Base-by-base conservation (phyloP, 148 eudicot species). In the Salicornia ramosissima region DNA sequence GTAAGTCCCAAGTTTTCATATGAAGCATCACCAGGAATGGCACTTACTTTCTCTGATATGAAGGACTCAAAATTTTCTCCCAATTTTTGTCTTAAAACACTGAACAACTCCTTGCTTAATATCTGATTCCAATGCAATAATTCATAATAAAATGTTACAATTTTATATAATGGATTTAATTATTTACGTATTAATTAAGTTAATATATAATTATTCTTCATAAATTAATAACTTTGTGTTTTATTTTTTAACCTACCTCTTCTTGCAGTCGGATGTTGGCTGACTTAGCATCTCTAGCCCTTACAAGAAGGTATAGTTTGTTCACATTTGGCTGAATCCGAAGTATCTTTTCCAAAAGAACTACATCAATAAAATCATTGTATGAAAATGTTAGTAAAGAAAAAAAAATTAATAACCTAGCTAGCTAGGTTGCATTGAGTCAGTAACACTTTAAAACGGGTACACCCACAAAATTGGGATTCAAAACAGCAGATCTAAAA, bases 21-120 rank as follows among this genome's bases (percentile, higher is more conserved):
- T 0, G 71, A 64, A 2, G 75, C 33, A 76, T 77, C 79, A 4
- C 75, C 79, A 1, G 70, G 58, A 4, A 69, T 46, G 1, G 70
- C 56, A 28, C 14, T 45, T 45, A 76, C 62, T 43, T 76, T 76
- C 21, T 76, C 65, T 1, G 69, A 58, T 8, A 76, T 64, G 26
- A 76, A 76, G 8, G 64, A 29, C 14, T 70, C 65, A 19, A 76
- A 76, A 1, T 54, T 26, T 2, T 22, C 46, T 39, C 79, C 70
- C 57, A 11, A 18, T 16, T 8, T 54, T 40, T 69, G 64, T 57
- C 39, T 64, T 0, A 76, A 40, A 10, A 70, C 65, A n/a, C 28
- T 43, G 40, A 70, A 77, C 65, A 77, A 62, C n/a, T 77, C 80
- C 64, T 68, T 78, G 40, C 77, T 31, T 67, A 78, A 33, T 12